Evolutionary conservation across 1,284 basidiomycete species (phyloP).

Genomic region (Ustilago esculenta): DNA sequence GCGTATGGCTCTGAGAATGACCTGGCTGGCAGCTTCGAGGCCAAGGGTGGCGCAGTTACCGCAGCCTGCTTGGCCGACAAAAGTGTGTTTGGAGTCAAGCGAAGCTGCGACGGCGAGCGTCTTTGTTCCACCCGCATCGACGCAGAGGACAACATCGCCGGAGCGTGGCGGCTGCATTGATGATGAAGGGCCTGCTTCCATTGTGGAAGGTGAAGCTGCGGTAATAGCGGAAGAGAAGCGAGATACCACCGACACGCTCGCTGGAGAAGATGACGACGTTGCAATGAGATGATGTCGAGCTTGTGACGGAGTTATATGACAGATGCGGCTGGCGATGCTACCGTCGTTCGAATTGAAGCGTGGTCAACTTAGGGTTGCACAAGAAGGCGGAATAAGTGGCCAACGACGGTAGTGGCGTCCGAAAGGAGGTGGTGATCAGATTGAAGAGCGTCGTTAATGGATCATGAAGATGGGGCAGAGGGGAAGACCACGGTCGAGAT

Average conservation of each 20-base stretch:
- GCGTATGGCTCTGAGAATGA: constrained; percentile 39
- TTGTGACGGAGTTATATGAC: no score
- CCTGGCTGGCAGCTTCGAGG: constrained; percentile 36
- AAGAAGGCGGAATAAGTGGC: no score
- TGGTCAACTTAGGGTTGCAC: no score
- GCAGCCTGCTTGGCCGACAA: constrained; percentile 41
- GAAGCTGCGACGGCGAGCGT: constrained; percentile 41
- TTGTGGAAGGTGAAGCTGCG: neutral
- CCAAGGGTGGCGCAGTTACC: constrained; percentile 47
- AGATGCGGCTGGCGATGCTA: no score
- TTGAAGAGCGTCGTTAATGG: neutral
- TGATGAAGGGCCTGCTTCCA: constrained; percentile 29
- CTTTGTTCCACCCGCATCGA: constrained; percentile 51
- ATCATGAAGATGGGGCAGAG: neutral
- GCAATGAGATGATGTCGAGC: no score
- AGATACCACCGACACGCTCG: no score
- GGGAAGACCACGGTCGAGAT: neutral
- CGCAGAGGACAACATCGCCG: constrained; percentile 37
- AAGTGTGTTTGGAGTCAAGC: constrained; percentile 26
- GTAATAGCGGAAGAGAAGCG: no score
- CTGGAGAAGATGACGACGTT: no score
- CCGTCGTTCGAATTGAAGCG: no score
- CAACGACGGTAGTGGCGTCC: no score
- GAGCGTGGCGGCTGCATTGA: constrained; percentile 8
- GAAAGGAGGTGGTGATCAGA: no score